A percentile compares a stretch with the other conserved stretches of the same genome.
phyloP scores from a whole-genome alignment of 2,329 filamentous ascomycete species.

The Pseudohalonectria lignicola region DNA sequence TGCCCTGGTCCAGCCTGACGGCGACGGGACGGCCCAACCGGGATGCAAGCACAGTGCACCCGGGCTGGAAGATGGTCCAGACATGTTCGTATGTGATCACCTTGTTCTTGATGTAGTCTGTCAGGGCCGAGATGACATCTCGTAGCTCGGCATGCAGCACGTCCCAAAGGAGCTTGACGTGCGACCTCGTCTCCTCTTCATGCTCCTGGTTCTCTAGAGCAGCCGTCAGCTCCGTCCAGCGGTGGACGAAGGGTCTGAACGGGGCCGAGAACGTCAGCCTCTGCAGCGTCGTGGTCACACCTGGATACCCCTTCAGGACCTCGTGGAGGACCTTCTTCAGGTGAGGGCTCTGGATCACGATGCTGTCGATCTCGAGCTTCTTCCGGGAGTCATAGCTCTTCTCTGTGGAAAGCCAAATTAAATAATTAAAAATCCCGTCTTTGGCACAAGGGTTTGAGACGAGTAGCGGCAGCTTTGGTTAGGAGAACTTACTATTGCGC shows the following conservation, averaged over 20 bases:
- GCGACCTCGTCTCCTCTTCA: slow-evolving; percentile 27
- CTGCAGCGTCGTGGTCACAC: slow-evolving; percentile 42
- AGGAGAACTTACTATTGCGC: slow-evolving; percentile 25
- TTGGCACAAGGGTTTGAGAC: no score
- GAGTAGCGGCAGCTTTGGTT: no score
- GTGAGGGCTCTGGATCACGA: slow-evolving; percentile 51
- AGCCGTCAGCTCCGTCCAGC: slow-evolving; percentile 38
- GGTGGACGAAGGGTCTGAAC: slow-evolving; percentile 52
- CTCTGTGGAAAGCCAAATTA: no score
- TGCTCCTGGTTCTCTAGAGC: slow-evolving; percentile 21
- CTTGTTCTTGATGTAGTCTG: slow-evolving; percentile 34
- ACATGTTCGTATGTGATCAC: slow-evolving; percentile 37
- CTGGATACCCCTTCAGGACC: slow-evolving; percentile 44
- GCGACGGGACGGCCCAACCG: slow-evolving; percentile 23
- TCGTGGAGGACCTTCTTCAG: slow-evolving; percentile 42
- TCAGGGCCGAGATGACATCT: slow-evolving; percentile 31
- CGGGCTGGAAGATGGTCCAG: slow-evolving; percentile 37
- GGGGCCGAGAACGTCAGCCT: slow-evolving; percentile 46
- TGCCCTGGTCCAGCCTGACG: slow-evolving; percentile 18
- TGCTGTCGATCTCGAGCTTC: slow-evolving; percentile 45
- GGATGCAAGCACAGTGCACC: slow-evolving; percentile 23
- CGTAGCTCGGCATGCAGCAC: slow-evolving; percentile 34
- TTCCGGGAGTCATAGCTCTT: slow-evolving; percentile 45
- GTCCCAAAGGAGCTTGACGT: slow-evolving; percentile 30
- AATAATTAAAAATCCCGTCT: no score